These are phyloP conservation scores for Linnemannia exigua DNA, from an alignment of 192 early-diverging fungal genomes.

Conservation along the genomic window DNA sequence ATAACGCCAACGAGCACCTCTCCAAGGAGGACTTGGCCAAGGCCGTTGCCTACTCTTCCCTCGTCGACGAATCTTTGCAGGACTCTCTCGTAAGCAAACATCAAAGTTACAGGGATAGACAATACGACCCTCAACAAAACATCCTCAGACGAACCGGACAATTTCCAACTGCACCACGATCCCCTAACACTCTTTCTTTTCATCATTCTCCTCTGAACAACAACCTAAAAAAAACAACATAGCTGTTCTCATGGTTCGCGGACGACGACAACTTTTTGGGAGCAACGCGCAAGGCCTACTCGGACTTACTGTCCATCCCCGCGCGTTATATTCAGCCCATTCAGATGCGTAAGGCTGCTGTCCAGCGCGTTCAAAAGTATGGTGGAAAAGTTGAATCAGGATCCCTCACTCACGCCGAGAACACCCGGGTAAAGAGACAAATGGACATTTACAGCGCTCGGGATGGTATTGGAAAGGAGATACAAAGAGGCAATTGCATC, in stretches of 20 bases:
- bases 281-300: slow-evolving; percentile 79
- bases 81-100: slow-evolving; percentile 73
- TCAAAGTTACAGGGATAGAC: neutral
- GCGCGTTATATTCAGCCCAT: slow-evolving; percentile 77
- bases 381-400: slow-evolving; percentile 54
- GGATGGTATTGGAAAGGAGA: neutral
- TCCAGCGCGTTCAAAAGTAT: slow-evolving; percentile 73
- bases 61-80: slow-evolving; percentile 84
- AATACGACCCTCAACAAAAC: neutral
- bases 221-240: slow-evolving; percentile 27
- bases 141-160: neutral
- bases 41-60: slow-evolving; percentile 69
- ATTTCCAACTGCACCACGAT: neutral
- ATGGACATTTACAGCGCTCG: neutral
- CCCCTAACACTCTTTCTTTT: neutral
- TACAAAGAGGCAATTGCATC: neutral
- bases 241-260: slow-evolving; percentile 87
- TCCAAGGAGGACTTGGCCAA: slow-evolving; percentile 59
- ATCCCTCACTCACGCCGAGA: slow-evolving; percentile 15
- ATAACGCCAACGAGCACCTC: slow-evolving; percentile 58
- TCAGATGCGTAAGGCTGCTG: slow-evolving; percentile 80
- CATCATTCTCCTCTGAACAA: neutral
- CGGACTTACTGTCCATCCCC: slow-evolving; percentile 77
- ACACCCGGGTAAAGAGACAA: slow-evolving; percentile 32
- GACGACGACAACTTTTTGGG: slow-evolving; percentile 87